Evolutionary conservation across 1,284 basidiomycete genomes (phyloP).

Genomic region (Sanghuangporus baumii): DNA sequence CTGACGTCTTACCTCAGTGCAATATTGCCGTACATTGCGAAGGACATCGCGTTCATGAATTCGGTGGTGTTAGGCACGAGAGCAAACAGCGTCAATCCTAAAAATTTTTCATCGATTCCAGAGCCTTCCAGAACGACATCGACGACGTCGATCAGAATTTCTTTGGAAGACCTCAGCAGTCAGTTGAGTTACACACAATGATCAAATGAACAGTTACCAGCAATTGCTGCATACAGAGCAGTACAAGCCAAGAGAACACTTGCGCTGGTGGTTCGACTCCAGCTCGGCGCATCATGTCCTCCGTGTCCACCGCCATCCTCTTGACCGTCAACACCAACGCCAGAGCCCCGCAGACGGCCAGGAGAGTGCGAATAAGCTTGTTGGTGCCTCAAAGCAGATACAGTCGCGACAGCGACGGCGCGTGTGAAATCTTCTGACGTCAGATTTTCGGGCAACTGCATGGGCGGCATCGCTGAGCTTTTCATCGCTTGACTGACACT

Average conservation of each 20-base stretch:
- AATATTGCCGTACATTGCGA: constrained; percentile 96
- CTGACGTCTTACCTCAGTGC: constrained; percentile 71
- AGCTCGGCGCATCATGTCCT: constrained; percentile 94
- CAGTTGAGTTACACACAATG: background rate
- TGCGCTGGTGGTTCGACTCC: constrained; percentile 84
- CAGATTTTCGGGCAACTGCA: constrained; percentile 61
- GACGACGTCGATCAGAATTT: constrained; percentile 92
- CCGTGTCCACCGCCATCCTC: constrained; percentile 55
- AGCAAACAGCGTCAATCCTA: constrained; percentile 95
- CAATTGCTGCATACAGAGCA: constrained; percentile 91
- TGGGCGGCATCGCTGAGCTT: constrained; percentile 47
- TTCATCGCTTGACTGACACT: constrained; percentile 72
- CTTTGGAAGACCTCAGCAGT: constrained; percentile 34
- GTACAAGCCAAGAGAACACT: constrained; percentile 89
- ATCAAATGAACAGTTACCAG: constrained; percentile 46
- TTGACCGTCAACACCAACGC: constrained; percentile 28
- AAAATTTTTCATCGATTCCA: constrained; percentile 95
- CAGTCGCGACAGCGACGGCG: constrained; percentile 87
- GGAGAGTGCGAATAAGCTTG: constrained; percentile 50
- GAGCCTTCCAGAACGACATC: constrained; percentile 93
- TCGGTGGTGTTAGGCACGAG: constrained; percentile 98
- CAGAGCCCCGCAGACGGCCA: constrained; percentile 33
- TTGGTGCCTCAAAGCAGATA: constrained; percentile 76
- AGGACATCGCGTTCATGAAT: constrained; percentile 99
- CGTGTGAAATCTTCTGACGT: constrained; percentile 85